Percentiles rank a stretch among this genome's conserved stretches.
Evolutionary conservation across 148 eudicot genomes (phyloP).

Genomic region (Spergularia marina): DNA sequence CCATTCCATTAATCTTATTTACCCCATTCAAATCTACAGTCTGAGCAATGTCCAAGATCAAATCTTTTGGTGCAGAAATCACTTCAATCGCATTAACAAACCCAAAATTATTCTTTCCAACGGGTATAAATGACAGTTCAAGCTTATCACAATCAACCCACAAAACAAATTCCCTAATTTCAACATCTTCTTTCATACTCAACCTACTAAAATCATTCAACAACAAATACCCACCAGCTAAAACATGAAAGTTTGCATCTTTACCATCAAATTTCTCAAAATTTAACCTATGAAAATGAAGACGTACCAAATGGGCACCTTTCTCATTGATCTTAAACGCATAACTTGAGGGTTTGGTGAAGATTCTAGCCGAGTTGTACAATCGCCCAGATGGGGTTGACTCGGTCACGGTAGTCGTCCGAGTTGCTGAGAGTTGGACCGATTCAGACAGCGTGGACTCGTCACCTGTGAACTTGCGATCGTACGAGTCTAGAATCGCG

Average conservation of each 20-base stretch:
- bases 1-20: slow-evolving; percentile 44
- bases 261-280: slow-evolving; percentile 24
- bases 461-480: slow-evolving; percentile 61
- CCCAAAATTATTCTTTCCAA: slow-evolving; percentile 43
- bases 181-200: slow-evolving; percentile 16
- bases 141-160: slow-evolving; percentile 57
- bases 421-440: slow-evolving; percentile 31
- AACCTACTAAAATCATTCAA: slow-evolving; percentile 44
- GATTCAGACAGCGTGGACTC: slow-evolving; percentile 33
- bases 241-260: slow-evolving; percentile 61
- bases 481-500: slow-evolving; percentile 36
- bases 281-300: slow-evolving; percentile 52
- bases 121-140: slow-evolving; percentile 53
- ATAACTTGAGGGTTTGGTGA: slow-evolving; percentile 43
- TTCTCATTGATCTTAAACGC: slow-evolving; percentile 42
- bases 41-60: slow-evolving; percentile 57
- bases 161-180: slow-evolving; percentile 62
- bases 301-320: slow-evolving; percentile 71
- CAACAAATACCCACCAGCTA: slow-evolving; percentile 54
- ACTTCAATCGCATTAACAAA: slow-evolving; percentile 84
- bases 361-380: slow-evolving; percentile 58
- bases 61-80: slow-evolving; percentile 80
- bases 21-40: slow-evolving; percentile 39
- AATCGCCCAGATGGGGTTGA: slow-evolving; percentile 31
- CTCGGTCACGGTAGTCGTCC: slow-evolving; percentile 29